Evolutionary conservation across 768 basidiomycete genomes (phyloP).

Genomic region (Harrya chromipes): DNA sequence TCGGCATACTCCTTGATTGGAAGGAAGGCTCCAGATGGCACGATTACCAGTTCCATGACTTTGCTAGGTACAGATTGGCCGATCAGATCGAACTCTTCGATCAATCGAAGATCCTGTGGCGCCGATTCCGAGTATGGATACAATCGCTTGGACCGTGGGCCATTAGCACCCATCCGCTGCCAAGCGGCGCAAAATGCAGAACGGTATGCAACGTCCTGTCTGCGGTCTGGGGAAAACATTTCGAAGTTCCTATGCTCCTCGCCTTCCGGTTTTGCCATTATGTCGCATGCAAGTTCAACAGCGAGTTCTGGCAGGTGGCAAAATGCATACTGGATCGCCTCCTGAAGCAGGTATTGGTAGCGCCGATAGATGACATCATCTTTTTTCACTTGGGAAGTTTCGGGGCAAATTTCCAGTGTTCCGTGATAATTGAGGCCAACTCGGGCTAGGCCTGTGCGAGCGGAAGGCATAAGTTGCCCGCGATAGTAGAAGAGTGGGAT

Average conservation of each 20-base stretch:
- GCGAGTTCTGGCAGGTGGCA: slow-evolving; percentile 14
- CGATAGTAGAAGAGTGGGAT: slow-evolving; percentile 14
- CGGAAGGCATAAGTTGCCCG: slow-evolving; percentile 13
- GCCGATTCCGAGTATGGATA: slow-evolving; percentile 7
- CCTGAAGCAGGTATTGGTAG: slow-evolving; percentile 10
- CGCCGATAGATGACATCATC: slow-evolving; percentile 7
- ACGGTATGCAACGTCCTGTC: slow-evolving; percentile 4
- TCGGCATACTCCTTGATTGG: slow-evolving; percentile 10
- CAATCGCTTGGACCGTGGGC: neutral
- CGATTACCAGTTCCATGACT: slow-evolving; percentile 9
- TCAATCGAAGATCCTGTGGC: slow-evolving; percentile 5
- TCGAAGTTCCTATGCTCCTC: neutral
- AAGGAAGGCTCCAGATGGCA: slow-evolving; percentile 13
- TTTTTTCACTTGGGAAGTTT: slow-evolving; percentile 1
- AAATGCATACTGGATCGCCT: slow-evolving; percentile 11
- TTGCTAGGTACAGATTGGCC: slow-evolving; percentile 9
- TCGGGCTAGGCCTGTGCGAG: neutral
- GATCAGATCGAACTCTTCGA: slow-evolving; percentile 16
- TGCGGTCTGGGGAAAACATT: neutral
- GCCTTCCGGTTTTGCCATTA: slow-evolving; percentile 1
- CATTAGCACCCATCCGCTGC: neutral
- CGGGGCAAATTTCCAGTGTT: slow-evolving; percentile 7
- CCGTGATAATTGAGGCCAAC: slow-evolving; percentile 17
- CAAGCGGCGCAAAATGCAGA: slow-evolving; percentile 10
- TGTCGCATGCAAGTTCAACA: slow-evolving; percentile 13